Percentiles rank a stretch among this genome's conserved stretches.
phyloP scores from a whole-genome alignment of 306 rosid genomes.

The Acacia confusa region DNA sequence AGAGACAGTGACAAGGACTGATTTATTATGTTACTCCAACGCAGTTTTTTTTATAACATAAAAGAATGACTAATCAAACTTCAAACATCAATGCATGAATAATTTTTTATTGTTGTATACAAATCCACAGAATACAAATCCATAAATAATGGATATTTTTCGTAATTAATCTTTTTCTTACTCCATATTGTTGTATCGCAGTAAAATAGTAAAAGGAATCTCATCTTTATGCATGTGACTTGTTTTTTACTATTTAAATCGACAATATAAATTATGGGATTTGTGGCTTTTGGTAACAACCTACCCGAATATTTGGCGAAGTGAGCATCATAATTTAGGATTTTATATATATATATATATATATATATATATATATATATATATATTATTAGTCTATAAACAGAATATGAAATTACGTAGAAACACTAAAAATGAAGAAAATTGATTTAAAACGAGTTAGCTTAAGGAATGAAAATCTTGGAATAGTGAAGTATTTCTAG shows the following conservation, averaged over 20 bases:
- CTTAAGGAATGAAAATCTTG: conserved; percentile 32
- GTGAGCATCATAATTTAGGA: background rate
- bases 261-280: background rate
- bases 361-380: too few species aligned
- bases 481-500: conserved; percentile 22
- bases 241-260: background rate
- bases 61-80: background rate
- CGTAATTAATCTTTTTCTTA: background rate
- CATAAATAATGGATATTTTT: background rate
- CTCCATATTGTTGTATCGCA: background rate
- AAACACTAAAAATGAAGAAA: background rate
- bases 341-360: background rate
- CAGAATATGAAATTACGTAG: background rate
- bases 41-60: background rate
- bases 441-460: background rate
- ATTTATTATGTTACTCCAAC: conserved; percentile 25
- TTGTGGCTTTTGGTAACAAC: background rate
- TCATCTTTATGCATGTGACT: background rate
- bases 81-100: background rate
- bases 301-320: background rate
- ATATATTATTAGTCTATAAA: background rate
- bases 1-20: conserved; percentile 28
- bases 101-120: background rate
- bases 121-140: background rate
- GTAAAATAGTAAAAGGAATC: background rate